phyloP scores from a whole-genome alignment of 2,329 filamentous ascomycete species.

The Ophiosphaerella korrae region DNA sequence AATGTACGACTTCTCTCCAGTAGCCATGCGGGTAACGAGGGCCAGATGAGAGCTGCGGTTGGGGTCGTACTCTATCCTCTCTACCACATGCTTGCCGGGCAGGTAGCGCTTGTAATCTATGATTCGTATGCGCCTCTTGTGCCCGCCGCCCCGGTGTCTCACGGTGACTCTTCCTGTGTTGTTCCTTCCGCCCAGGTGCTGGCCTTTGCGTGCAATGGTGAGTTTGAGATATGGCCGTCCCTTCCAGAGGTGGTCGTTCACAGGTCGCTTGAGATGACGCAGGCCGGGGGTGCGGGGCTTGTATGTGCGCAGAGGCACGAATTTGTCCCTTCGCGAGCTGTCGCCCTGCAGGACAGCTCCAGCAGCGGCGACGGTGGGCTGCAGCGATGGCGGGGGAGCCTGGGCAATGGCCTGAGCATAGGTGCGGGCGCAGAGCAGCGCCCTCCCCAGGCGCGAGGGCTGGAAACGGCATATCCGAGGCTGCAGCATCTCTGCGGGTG shows the following conservation, averaged over 20 bases:
- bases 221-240: conserved; percentile 80
- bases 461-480: conserved; percentile 64
- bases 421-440: conserved; percentile 54
- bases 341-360: conserved; percentile 26
- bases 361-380: conserved; percentile 42
- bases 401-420: conserved; percentile 55
- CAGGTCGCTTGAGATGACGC: conserved; percentile 85
- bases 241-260: conserved; percentile 98
- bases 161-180: conserved; percentile 84
- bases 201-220: conserved; percentile 91
- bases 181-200: conserved; percentile 91
- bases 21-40: conserved; percentile 75
- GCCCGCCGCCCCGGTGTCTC: conserved; percentile 88
- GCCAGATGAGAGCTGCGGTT: conserved; percentile 93
- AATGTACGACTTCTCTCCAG: conserved; percentile 83
- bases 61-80: conserved; percentile 95
- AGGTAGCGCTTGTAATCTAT: conserved; percentile 84
- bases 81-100: conserved; percentile 83
- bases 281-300: conserved; percentile 92
- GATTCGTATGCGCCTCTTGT: conserved; percentile 87
- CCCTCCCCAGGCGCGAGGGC: conserved; percentile 55
- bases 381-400: conserved; percentile 34
- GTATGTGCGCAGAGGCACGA: conserved; percentile 74
- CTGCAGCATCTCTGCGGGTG: conserved; percentile 63
- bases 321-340: conserved; percentile 39